Percentiles rank a stretch among this genome's conserved stretches.
These are phyloP conservation scores for Toxoplasma gondii DNA, from an alignment of 169 alveolate species.

Conservation along the genomic window DNA sequence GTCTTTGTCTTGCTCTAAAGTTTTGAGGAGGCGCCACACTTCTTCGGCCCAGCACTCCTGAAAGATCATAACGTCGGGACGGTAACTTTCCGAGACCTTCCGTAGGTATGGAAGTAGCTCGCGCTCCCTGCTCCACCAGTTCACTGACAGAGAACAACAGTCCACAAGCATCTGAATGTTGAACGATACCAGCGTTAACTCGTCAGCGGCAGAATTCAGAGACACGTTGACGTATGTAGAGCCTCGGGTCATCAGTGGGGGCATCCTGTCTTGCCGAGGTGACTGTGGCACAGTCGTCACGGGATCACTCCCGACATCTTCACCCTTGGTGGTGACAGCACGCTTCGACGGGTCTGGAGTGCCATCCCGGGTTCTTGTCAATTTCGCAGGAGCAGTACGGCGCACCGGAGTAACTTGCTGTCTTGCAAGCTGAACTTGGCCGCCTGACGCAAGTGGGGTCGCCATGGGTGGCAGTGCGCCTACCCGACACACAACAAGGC, in stretches of 20 bases:
- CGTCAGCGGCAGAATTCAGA: slow-evolving; percentile 58
- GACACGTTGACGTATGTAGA: slow-evolving; percentile 65
- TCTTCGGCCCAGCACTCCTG: slow-evolving; percentile 61
- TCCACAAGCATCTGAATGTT: slow-evolving; percentile 68
- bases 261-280: not conserved
- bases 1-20: slow-evolving; percentile 51
- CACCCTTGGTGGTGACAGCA: not conserved
- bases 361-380: no score
- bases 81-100: slow-evolving; percentile 32
- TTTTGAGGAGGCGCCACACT: slow-evolving; percentile 36
- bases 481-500: no score
- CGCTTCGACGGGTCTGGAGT: no score
- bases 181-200: slow-evolving; percentile 73
- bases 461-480: no score
- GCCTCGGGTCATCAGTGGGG: slow-evolving; percentile 55
- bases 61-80: slow-evolving; percentile 66
- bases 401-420: no score
- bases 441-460: no score
- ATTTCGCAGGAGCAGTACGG: no score
- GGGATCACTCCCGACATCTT: not conserved
- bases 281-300: no score
- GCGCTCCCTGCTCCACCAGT: slow-evolving; percentile 68
- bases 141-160: slow-evolving; percentile 56
- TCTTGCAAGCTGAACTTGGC: no score
- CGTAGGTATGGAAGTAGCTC: slow-evolving; percentile 56